A percentile compares a stretch with the other conserved stretches of the same genome.
Conservation (phyloP, 179 eudicot species). For the Beta corolliflora region DNA sequence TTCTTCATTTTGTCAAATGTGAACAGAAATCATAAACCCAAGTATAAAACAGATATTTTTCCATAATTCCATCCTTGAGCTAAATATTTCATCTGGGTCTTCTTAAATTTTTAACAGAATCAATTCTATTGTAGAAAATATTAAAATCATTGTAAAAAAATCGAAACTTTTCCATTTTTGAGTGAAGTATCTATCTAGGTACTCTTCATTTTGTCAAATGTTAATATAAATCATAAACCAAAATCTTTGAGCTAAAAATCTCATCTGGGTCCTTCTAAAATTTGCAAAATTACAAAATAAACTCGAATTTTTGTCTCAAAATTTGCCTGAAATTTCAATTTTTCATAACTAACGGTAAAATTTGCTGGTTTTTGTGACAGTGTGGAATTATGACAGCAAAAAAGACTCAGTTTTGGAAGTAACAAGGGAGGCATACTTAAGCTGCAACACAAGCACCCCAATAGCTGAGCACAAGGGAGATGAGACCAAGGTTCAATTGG, state of each 20-base stretch:
- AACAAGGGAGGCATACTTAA: slow-evolving; percentile 41
- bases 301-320: too few species aligned
- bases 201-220: too few species aligned
- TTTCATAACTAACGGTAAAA: too few species aligned
- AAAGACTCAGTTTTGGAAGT: slow-evolving; percentile 47
- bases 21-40: too few species aligned
- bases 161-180: background rate
- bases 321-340: too few species aligned
- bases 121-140: too few species aligned
- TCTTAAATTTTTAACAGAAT: background rate
- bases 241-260: background rate
- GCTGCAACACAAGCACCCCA: slow-evolving; percentile 42
- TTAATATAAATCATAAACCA: too few species aligned
- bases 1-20: too few species aligned
- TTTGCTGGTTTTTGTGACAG: slow-evolving; percentile 29
- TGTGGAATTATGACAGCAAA: slow-evolving; percentile 57
- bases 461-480: slow-evolving; percentile 32
- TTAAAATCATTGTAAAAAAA: background rate
- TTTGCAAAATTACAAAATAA: too few species aligned
- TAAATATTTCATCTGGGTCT: slow-evolving; percentile 5
- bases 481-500: slow-evolving; percentile 31
- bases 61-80: background rate
- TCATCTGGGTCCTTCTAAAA: background rate
- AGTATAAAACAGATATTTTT: too few species aligned
- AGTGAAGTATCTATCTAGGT: too few species aligned